Conservation (phyloP, 148 eudicot species). For the Camellia japonica region DNA sequence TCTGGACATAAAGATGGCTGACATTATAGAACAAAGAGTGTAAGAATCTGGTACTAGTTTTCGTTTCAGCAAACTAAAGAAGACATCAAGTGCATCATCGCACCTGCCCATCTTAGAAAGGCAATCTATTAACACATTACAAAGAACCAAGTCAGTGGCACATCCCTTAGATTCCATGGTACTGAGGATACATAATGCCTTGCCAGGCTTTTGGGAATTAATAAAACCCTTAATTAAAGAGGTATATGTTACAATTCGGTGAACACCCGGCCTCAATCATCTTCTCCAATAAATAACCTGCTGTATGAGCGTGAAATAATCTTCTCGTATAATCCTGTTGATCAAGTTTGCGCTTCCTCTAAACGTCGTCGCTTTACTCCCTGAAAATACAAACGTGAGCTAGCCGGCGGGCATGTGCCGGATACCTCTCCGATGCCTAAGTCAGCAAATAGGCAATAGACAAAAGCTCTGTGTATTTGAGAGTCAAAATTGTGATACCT, state of each 20-base stretch:
- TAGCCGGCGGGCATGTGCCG: too few relatives aligned
- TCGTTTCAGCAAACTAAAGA: constrained; percentile 34
- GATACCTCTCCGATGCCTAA: too few relatives aligned
- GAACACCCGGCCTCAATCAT: constrained; percentile 44
- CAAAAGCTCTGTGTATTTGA: too few relatives aligned
- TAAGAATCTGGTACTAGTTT: constrained; percentile 45
- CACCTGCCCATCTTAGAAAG: constrained; percentile 40
- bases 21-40: constrained; percentile 41
- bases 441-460: too few relatives aligned
- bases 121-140: constrained; percentile 42
- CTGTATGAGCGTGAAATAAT: not conserved
- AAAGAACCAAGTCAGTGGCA: constrained; percentile 46
- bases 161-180: constrained; percentile 43
- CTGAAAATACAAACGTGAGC: too few relatives aligned
- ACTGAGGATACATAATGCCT: constrained; percentile 35
- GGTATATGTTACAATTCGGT: constrained; percentile 50
- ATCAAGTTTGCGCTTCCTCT: too few relatives aligned
- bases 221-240: constrained; percentile 42
- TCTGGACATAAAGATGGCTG: constrained; percentile 27
- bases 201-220: constrained; percentile 31
- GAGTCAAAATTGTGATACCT: too few relatives aligned
- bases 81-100: constrained; percentile 43
- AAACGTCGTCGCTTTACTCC: too few relatives aligned
- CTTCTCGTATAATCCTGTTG: too few relatives aligned
- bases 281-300: constrained; percentile 38